Percentiles rank a stretch among this genome's conserved stretches.
These are phyloP conservation scores for Microbotryum intermedium DNA, from an alignment of 1,284 basidiomycete species.

Conservation along the genomic window DNA sequence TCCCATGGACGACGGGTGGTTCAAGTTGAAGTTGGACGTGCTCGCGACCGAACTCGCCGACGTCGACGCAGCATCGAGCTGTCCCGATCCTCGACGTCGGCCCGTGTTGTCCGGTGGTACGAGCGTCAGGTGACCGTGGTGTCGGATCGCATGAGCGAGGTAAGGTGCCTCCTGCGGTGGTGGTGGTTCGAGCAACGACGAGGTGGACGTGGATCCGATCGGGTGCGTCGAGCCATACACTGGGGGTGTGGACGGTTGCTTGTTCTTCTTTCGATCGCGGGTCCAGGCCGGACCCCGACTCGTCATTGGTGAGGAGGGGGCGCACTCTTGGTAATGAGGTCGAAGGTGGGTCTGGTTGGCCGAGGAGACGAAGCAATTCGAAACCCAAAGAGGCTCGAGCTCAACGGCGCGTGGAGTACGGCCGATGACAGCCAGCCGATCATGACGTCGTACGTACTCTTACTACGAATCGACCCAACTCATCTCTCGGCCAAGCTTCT, in stretches of 20 bases:
- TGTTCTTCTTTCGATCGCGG: background rate
- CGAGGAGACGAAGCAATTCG: too few relatives aligned
- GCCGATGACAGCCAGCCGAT: too few relatives aligned
- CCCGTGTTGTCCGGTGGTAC: slow-evolving; percentile 27
- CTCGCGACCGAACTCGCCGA: background rate
- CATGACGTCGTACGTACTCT: too few relatives aligned
- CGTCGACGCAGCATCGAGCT: background rate
- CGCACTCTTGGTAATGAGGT: too few relatives aligned
- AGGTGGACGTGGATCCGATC: background rate
- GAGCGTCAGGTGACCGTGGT: slow-evolving; percentile 24
- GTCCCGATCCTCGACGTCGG: slow-evolving; percentile 5
- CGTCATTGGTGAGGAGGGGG: too few relatives aligned
- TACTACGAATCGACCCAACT: too few relatives aligned
- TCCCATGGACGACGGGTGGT: too few relatives aligned
- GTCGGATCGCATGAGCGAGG: slow-evolving; percentile 24
- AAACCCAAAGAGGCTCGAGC: too few relatives aligned
- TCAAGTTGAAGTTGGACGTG: too few relatives aligned
- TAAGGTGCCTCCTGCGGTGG: slow-evolving; percentile 19
- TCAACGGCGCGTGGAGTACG: too few relatives aligned
- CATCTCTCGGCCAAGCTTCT: too few relatives aligned
- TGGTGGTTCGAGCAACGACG: background rate
- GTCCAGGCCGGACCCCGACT: slow-evolving; percentile 16
- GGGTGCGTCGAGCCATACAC: background rate
- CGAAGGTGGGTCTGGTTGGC: too few relatives aligned
- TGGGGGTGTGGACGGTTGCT: background rate